phyloP scores from a whole-genome alignment of 495 filamentous ascomycete species.

The Glutinoglossum americanum region DNA sequence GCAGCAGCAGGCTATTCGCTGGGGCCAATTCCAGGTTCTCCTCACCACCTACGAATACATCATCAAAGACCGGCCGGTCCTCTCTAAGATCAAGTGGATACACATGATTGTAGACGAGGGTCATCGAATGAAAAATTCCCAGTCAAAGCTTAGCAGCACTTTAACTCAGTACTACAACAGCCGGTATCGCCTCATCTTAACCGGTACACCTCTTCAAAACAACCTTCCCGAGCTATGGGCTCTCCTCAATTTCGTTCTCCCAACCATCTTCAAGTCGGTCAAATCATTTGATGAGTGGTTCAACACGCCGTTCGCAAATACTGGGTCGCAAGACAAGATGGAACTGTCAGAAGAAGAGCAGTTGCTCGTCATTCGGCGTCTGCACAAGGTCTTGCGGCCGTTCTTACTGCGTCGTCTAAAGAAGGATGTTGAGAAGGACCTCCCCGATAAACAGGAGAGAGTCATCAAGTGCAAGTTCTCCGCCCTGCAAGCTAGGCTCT shows the following conservation, averaged over 20 bases:
- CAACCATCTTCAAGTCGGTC: constrained; percentile 97
- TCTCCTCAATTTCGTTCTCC: constrained; percentile 91
- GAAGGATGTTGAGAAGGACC: constrained; percentile 96
- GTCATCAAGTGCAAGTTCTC: constrained; percentile 99
- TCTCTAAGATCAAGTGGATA: constrained; percentile 96
- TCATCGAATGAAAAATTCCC: constrained; percentile 98
- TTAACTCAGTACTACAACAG: constrained; percentile 88
- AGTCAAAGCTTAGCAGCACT: constrained; percentile 87
- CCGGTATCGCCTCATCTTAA: constrained; percentile 87
- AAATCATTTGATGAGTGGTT: constrained; percentile 99
- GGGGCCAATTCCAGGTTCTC: constrained; percentile 86
- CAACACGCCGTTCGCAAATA: constrained; percentile 97
- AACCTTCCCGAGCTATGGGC: constrained; percentile 94
- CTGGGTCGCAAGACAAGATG: constrained; percentile 94
- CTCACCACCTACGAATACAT: constrained; percentile 98
- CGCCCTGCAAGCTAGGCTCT: constrained; percentile 74
- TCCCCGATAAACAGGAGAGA: constrained; percentile 95
- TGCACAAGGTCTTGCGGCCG: constrained; percentile 92
- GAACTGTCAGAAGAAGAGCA: constrained; percentile 98
- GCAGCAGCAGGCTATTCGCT: constrained; percentile 83
- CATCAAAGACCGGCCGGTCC: constrained; percentile 87
- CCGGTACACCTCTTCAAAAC: constrained; percentile 92
- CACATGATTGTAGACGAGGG: constrained; percentile 99
- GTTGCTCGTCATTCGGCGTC: constrained; percentile 88
- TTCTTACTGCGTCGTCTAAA: constrained; percentile 97